These are phyloP conservation scores for Zea mays DNA, from an alignment of 176 grass and related monocot species.

Conservation along the genomic window DNA sequence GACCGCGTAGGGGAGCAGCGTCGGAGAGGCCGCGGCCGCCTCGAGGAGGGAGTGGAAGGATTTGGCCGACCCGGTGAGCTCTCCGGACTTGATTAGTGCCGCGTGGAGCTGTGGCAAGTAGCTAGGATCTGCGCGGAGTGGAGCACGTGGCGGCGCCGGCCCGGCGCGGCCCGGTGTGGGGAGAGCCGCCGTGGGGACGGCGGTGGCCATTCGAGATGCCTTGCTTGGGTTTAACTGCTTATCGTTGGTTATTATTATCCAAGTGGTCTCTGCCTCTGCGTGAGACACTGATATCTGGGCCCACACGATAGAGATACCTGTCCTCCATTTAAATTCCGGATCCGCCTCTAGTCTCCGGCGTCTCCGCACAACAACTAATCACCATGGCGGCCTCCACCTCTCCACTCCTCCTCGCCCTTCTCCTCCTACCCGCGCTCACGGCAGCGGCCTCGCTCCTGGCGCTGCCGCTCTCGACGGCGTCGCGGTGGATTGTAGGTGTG, in stretches of 20 bases:
- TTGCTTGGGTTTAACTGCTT: constrained; percentile 15
- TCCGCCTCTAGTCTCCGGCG: not conserved
- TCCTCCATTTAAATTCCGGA: constrained; percentile 38
- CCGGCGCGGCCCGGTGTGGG: not conserved
- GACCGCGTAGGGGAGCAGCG: constrained; percentile 52
- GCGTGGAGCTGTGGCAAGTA: constrained; percentile 53
- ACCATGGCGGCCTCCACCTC: constrained; percentile 43
- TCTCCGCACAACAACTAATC: not conserved
- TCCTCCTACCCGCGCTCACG: constrained; percentile 11
- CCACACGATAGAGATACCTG: not conserved
- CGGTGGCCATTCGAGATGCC: constrained; percentile 36
- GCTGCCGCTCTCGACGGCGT: constrained; percentile 67
- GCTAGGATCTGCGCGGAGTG: not conserved
- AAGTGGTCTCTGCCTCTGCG: not conserved
- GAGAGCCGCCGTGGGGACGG: not conserved
- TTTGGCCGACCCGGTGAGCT: constrained; percentile 35
- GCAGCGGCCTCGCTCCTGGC: constrained; percentile 24
- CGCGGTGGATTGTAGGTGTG: constrained; percentile 73
- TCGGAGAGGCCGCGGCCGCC: constrained; percentile 33
- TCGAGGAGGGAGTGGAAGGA: constrained; percentile 54
- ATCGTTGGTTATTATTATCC: constrained; percentile 26
- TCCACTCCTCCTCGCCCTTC: constrained; percentile 11
- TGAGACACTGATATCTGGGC: not conserved
- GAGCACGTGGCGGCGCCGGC: not conserved
- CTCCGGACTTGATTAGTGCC: constrained; percentile 55